phyloP scores from a whole-genome alignment of 2,329 filamentous ascomycete genomes.

The Lithohypha guttulata region DNA sequence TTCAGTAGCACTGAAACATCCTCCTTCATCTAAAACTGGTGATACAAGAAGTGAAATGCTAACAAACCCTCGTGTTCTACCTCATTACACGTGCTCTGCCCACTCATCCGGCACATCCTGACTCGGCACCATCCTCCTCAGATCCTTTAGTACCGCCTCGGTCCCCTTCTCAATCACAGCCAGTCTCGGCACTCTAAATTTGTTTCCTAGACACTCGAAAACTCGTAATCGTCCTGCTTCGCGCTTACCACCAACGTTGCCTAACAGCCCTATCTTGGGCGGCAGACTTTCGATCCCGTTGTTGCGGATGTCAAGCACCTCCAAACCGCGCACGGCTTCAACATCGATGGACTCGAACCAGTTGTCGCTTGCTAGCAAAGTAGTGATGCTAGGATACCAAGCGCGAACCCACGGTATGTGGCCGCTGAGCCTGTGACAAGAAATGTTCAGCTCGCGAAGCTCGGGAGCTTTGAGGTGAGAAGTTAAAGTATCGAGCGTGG shows the following conservation, averaged over 20 bases:
- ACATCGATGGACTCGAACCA: constrained; percentile 62
- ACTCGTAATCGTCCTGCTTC: constrained; percentile 50
- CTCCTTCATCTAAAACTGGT: too few species aligned
- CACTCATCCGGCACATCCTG: constrained; percentile 29
- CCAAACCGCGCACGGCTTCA: constrained; percentile 61
- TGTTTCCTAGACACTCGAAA: constrained; percentile 66
- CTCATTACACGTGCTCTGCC: constrained; percentile 3
- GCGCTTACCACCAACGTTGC: constrained; percentile 40
- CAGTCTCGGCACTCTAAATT: constrained; percentile 77
- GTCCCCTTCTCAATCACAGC: constrained; percentile 79
- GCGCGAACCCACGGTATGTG: constrained; percentile 55
- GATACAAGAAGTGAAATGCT: too few species aligned
- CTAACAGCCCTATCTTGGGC: constrained; percentile 66
- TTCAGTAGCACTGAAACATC: too few species aligned
- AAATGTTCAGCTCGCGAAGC: constrained; percentile 68
- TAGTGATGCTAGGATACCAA: constrained; percentile 58
- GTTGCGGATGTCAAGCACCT: constrained; percentile 66
- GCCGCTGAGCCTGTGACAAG: constrained; percentile 65
- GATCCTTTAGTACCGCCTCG: constrained; percentile 69
- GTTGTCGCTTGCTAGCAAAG: constrained; percentile 70
- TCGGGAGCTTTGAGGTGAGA: constrained; percentile 59
- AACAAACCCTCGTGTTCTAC: too few species aligned
- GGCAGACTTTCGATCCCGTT: constrained; percentile 79
- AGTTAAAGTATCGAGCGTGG: constrained; percentile 55
- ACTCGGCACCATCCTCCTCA: constrained; percentile 63